Conservation (phyloP, 176 grass and related monocot genomes). For the Avena sativa region DNA sequence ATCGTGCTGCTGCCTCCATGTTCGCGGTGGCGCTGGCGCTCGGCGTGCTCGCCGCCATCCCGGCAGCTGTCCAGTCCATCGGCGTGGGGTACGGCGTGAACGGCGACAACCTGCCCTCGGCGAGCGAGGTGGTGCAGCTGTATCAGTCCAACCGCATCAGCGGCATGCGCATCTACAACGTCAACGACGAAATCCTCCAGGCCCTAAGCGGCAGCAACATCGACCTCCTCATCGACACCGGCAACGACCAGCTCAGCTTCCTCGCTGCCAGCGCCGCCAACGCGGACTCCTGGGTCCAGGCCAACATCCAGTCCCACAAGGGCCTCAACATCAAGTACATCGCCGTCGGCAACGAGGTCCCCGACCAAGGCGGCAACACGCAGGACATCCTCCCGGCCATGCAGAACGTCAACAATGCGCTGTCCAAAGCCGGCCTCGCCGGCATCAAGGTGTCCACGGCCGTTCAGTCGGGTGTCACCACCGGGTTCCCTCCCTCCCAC, state of each 20-base stretch:
- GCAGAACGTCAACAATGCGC: slow-evolving; percentile 5
- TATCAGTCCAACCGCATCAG: slow-evolving; percentile 44
- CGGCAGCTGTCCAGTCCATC: slow-evolving; percentile 48
- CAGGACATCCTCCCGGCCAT: slow-evolving; percentile 33
- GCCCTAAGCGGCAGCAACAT: slow-evolving; percentile 50
- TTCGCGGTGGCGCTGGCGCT: slow-evolving; percentile 43
- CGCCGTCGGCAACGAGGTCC: slow-evolving; percentile 67
- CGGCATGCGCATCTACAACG: slow-evolving; percentile 61
- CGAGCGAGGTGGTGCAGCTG: slow-evolving; percentile 40
- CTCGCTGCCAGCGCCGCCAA: slow-evolving; percentile 40
- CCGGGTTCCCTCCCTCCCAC: background rate
- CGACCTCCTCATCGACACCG: slow-evolving; percentile 50
- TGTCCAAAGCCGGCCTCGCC: background rate
- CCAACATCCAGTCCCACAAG: slow-evolving; percentile 19
- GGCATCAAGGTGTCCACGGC: slow-evolving; percentile 31
- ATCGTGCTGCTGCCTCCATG: slow-evolving; percentile 6
- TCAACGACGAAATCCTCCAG: slow-evolving; percentile 12
- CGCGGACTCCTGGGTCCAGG: slow-evolving; percentile 41
- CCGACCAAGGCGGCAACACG: background rate
- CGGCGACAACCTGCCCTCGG: slow-evolving; percentile 40
- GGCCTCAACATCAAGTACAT: slow-evolving; percentile 55
- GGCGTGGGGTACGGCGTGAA: slow-evolving; percentile 51
- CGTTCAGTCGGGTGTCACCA: background rate
- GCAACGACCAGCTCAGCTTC: slow-evolving; percentile 32
- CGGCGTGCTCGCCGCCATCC: slow-evolving; percentile 4